Evolutionary conservation across 1,139 yeast genomes (phyloP), one percentile per base, ranked within the genome.

Genomic region (Blastobotrys serpentis): DNA sequence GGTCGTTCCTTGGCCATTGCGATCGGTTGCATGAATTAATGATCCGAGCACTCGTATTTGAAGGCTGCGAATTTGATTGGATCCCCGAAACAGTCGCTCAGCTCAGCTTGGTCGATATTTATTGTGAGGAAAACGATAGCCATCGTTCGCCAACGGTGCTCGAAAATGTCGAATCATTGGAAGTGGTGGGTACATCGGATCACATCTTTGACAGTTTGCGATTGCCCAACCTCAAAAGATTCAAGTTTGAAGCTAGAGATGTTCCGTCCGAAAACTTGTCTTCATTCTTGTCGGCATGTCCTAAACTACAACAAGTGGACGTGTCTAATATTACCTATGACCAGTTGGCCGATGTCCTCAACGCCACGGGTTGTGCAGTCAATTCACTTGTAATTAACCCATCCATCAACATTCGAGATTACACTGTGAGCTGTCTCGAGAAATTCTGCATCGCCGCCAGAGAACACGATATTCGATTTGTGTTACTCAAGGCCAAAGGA

Each of bases 351-450:
- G 40, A 36, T 14, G 22, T 36, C 4, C 25, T 36, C 22, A 36
- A 18, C 25, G 22, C 23, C n/a, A 14, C 40, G 8, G 5, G 26
- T 10, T 36, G 23, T 4, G 5, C 40, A 8, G 13, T 36, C 25
- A 17, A 17, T n/a, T 36, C 40, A 25, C 40, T 36, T 19, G 25
- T 36, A 4, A 36, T 36, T n/a, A 36, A 36, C 40, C 40, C 40
- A 10, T 36, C 40, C 16, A 19, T 36, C 23, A 19, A 36, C 16
- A 36, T 36, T 14, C 25, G 25, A 7, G 40, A 36, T 18, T 36
- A 18, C 25, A 7, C 23, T 19, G 40, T 36, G 13, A 10, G 22
- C 23, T 36, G 40, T 36, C 25, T 36, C 14, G 22, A 19, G 6
- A 36, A 36, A 14, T 36, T 36, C 22, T 17, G 23, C 22, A 14